Evolutionary conservation across 2,329 filamentous ascomycete species (phyloP), one percentile per base, ranked within the genome.

Genomic region (Thermoascus crustaceus): DNA sequence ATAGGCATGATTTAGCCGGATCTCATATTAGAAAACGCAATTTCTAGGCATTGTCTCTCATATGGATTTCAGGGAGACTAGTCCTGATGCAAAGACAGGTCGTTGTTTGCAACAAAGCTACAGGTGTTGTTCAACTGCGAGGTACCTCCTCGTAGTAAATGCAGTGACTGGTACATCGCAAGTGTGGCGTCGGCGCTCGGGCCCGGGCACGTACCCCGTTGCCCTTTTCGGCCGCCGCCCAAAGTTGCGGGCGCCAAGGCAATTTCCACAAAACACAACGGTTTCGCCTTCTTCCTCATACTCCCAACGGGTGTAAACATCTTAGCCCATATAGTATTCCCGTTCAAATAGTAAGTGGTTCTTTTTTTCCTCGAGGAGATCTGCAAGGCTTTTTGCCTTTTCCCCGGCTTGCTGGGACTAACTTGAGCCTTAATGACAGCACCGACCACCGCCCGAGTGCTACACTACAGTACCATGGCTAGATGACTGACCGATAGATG

Each of bases 211-310:
- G 47, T 43, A 42, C 40, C 38, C 37, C 40, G 40, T 53, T 53
- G 36, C 42, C 48, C 39, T 38, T 47, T 48, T 46, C 19, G 43
- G 42, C 38, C 35, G 19, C 43, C 18, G 10, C 35, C 34, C 16
- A 25, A 34, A 29, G 19, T 24, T 17, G 45, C 40, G 48, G 43
- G 45, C 43, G 48, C 42, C 41, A 40, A 45, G 34, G 35, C 33
- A 21, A 36, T 44, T 43, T 47, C 45, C 48, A 49, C 43, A 35
- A 42, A 50, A 51, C 49, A 46, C 41, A 50, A 45, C 44, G 48
- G 50, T 48, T 42, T 43, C 34, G 6, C 7, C 5, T 3, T 24
- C 22, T 3, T 24, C 22, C 5, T 3, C 22, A 9, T 24, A 11
- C 11, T 9, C 22, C 3, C 22, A n/a, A n/a, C n/a, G n/a, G n/a